Conservation (phyloP, 306 rosid species). For the Cucumis hystrix region DNA sequence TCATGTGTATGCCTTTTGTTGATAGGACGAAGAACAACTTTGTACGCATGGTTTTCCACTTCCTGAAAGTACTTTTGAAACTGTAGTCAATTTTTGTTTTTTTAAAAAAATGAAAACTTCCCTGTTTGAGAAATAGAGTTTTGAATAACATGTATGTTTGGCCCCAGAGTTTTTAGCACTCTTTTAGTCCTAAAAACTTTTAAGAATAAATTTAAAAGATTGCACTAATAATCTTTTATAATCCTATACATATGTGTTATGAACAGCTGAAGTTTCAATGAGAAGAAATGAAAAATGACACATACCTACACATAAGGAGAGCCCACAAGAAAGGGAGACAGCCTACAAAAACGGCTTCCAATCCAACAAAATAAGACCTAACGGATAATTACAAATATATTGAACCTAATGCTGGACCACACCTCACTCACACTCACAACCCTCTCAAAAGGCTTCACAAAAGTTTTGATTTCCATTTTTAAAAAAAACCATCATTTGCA, state of each 20-base stretch:
- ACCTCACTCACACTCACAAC: not conserved
- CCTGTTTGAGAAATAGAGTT: not conserved
- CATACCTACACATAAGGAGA: not conserved
- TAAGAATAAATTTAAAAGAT: not conserved
- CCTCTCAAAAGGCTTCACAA: not conserved
- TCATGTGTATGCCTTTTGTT: not conserved
- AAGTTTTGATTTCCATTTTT: not conserved
- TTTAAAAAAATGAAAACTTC: not conserved
- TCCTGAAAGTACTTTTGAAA: not conserved
- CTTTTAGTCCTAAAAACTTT: too few species aligned
- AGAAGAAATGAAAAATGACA: not conserved
- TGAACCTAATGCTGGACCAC: not conserved
- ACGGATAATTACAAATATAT: too few species aligned
- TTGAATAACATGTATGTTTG: too few species aligned
- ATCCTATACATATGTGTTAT: too few species aligned
- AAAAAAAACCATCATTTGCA: not conserved
- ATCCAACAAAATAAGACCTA: too few species aligned
- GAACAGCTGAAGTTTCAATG: not conserved
- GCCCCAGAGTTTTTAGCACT: too few species aligned
- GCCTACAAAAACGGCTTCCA: not conserved
- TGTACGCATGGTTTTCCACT: not conserved
- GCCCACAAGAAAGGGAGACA: not conserved
- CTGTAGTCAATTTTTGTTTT: not conserved
- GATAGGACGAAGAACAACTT: not conserved
- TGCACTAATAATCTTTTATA: too few species aligned